A percentile compares a stretch with the other conserved stretches of the same genome.
Evolutionary conservation across 805 yeast species (phyloP).

Genomic region (Lachancea dasiensis): DNA sequence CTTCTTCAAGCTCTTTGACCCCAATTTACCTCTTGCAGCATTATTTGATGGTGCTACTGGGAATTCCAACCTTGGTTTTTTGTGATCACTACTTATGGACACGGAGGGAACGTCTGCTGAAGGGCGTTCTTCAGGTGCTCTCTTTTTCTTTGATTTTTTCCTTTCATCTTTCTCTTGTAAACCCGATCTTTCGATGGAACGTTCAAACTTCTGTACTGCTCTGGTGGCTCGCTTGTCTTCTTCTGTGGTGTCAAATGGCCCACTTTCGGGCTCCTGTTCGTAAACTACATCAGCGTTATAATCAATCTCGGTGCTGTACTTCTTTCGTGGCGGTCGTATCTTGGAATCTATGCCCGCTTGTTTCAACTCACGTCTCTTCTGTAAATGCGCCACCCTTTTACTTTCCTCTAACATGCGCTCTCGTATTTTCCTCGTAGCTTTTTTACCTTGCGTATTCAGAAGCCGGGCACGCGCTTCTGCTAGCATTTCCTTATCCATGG

Average conservation of each 20-base stretch:
- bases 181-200: constrained; percentile 40
- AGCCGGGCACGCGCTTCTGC: constrained; percentile 92
- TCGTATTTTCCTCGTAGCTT: constrained; percentile 83
- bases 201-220: constrained; percentile 39
- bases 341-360: constrained; percentile 63
- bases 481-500: constrained; percentile 86
- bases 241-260: constrained; percentile 60
- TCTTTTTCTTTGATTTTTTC: constrained; percentile 24
- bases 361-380: constrained; percentile 74
- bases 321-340: constrained; percentile 46
- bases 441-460: constrained; percentile 90
- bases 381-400: constrained; percentile 65
- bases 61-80: constrained; percentile 26
- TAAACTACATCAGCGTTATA: constrained; percentile 80
- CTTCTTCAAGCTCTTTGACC: neutral
- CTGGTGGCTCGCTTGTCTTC: constrained; percentile 43
- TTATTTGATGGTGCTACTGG: constrained; percentile 30
- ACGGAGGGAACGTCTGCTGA: constrained; percentile 13
- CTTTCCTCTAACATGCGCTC: constrained; percentile 80
- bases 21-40: neutral
- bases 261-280: constrained; percentile 62
- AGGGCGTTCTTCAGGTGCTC: constrained; percentile 14
- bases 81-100: constrained; percentile 16
- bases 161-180: constrained; percentile 36
- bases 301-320: constrained; percentile 59